Conservation (phyloP, 352 stramenopile species). For the Globisporangium megalacanthum region DNA sequence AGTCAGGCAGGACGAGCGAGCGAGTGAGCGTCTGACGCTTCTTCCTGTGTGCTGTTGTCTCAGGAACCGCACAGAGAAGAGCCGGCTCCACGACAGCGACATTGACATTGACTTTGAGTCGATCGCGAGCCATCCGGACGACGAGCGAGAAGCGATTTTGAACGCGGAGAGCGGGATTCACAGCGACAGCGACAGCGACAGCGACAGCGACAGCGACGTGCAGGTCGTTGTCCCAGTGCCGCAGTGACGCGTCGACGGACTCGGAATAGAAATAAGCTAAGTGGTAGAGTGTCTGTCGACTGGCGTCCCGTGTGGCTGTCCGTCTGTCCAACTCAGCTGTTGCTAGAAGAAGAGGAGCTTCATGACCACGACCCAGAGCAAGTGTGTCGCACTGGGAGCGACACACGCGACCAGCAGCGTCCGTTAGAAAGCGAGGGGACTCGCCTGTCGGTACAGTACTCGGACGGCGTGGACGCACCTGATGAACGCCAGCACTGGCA, state of each 20-base stretch:
- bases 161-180: constrained; percentile 38
- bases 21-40: not conserved
- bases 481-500: constrained; percentile 76
- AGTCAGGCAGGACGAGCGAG: no score
- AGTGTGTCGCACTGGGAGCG: constrained; percentile 52
- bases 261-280: not conserved
- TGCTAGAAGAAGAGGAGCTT: constrained; percentile 85
- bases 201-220: constrained; percentile 2
- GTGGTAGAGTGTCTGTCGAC: no score
- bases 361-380: constrained; percentile 80
- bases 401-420: not conserved
- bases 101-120: constrained; percentile 70
- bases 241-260: constrained; percentile 2
- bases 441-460: not conserved
- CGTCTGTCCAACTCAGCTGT: not conserved
- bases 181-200: constrained; percentile 25
- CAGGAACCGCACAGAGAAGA: constrained; percentile 57
- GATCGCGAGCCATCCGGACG: constrained; percentile 27
- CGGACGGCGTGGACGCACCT: constrained; percentile 29
- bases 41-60: not conserved
- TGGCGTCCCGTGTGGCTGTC: no score
- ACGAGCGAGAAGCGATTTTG: constrained; percentile 44
- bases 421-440: not conserved
- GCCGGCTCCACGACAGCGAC: constrained; percentile 40
- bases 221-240: constrained; percentile 10